Evolutionary conservation across 805 yeast genomes (phyloP).

Genomic region (Ogataea degrootiae): DNA sequence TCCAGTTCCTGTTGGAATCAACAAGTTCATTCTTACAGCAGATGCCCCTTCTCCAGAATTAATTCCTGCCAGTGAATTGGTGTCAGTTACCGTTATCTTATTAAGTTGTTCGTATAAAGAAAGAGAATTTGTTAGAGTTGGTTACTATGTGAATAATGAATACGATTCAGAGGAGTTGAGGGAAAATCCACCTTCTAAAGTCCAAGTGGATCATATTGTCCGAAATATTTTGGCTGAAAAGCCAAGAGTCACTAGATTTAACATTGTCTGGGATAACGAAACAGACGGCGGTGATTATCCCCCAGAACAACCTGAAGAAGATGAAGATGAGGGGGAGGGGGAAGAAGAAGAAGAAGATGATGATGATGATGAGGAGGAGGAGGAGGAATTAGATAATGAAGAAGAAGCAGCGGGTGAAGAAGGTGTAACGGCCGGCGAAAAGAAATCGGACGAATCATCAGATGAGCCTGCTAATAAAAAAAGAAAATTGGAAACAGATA

Average conservation of each 20-base stretch:
- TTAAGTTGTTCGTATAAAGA: conserved; percentile 91
- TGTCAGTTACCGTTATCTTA: conserved; percentile 89
- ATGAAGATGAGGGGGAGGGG: conserved; percentile 57
- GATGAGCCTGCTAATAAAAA: conserved; percentile 10
- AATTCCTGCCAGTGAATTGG: conserved; percentile 94
- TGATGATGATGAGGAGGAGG: conserved; percentile 53
- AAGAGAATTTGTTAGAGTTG: conserved; percentile 93
- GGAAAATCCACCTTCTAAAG: conserved; percentile 90
- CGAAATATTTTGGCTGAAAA: conserved; percentile 94
- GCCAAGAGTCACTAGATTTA: conserved; percentile 95
- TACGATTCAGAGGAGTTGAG: conserved; percentile 90
- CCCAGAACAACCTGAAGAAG: conserved; percentile 69
- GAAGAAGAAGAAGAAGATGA: conserved; percentile 54
- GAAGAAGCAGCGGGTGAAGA: conserved; percentile 27
- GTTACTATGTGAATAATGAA: conserved; percentile 96
- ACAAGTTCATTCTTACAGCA: conserved; percentile 86
- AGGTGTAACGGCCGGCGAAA: not conserved
- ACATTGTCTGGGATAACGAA: conserved; percentile 90
- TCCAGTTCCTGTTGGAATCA: conserved; percentile 96
- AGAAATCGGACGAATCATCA: conserved; percentile 2
- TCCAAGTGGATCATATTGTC: conserved; percentile 89
- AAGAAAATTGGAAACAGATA: conserved; percentile 9
- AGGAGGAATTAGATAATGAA: conserved; percentile 39
- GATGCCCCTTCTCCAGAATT: conserved; percentile 96
- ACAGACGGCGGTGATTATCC: conserved; percentile 59